These are phyloP conservation scores for Gigaspora rosea DNA, from an alignment of 192 early-diverging fungal genomes.

Conservation along the genomic window DNA sequence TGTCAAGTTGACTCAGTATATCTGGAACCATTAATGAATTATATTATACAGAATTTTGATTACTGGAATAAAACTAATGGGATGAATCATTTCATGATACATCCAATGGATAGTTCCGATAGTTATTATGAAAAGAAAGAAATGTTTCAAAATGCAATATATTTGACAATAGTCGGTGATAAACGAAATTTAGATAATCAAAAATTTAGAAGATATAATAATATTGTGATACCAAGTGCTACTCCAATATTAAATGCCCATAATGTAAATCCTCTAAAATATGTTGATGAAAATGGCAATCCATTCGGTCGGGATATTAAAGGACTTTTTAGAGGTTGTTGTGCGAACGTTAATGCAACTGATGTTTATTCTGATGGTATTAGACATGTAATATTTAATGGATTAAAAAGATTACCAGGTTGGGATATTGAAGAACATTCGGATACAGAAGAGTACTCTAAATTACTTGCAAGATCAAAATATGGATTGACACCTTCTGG, in stretches of 20 bases:
- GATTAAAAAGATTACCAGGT: slow-evolving; percentile 38
- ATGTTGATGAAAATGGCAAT: slow-evolving; percentile 20
- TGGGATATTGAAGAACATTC: slow-evolving; percentile 43
- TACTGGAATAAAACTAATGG: slow-evolving; percentile 48
- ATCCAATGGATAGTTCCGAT: slow-evolving; percentile 46
- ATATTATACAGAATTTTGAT: slow-evolving; percentile 40
- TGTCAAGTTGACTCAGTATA: slow-evolving; percentile 48
- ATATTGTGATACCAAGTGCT: slow-evolving; percentile 50
- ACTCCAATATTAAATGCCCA: slow-evolving; percentile 39
- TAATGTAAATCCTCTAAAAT: slow-evolving; percentile 24
- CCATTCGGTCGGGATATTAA: slow-evolving; percentile 35
- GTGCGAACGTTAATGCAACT: slow-evolving; percentile 25
- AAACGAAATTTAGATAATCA: slow-evolving; percentile 33
- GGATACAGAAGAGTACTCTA: slow-evolving; percentile 41
- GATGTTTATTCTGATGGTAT: slow-evolving; percentile 47
- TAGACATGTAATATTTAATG: slow-evolving; percentile 42
- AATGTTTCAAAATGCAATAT: slow-evolving; percentile 40
- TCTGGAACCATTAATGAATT: slow-evolving; percentile 47
- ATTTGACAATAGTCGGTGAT: slow-evolving; percentile 51
- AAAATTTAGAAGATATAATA: slow-evolving; percentile 37
- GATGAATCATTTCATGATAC: slow-evolving; percentile 45
- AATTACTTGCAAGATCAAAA: slow-evolving; percentile 40
- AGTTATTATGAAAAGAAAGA: slow-evolving; percentile 41
- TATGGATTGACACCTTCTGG: slow-evolving; percentile 49
- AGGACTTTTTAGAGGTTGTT: slow-evolving; percentile 42